Base-by-base conservation (phyloP, 2,329 filamentous ascomycete species). In the Talaromyces sp. region DNA sequence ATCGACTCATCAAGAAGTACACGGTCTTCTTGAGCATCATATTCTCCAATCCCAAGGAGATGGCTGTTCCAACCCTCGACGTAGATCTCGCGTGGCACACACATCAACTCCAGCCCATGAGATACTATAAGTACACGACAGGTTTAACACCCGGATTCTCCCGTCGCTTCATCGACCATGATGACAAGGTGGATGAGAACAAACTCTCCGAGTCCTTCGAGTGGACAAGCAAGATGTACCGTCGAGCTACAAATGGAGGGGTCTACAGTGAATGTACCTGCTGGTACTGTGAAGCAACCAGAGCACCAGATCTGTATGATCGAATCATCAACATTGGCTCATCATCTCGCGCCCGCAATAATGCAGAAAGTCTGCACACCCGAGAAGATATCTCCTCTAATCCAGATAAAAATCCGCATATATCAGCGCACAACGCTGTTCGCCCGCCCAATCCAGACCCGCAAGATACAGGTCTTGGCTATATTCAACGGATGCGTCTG, bases 181-280 rank as follows among this genome's bases (percentile, higher is more conserved):
- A 94, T 69, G 91, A 95, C 76, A 93, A 93, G 72, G 85, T 95
- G 19, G 84, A 86, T 44, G 87, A 91, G 63, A 75, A 75, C 13
- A 80, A 78, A 44, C 80, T 95, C 6, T 82, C 82, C 40, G 75
- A 77, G 1, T 77, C 80, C 4, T 94, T 94, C 64, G 84, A 86
- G 65, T 89, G 84, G 82, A 95, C 90, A 0, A 84, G 81, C 64
- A 86, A 86, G 61, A 74, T 70, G 1, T 95, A 93, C 67, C 83
- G 89, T 61, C 82, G 83, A 24, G 70, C 75, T 13, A 91, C 82
- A 60, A 73, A 76, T 62, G 77, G 78, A 14, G 81, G 86, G 46
- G 81, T 89, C 4, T 95, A 70, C 58, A 67, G 63, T 58, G 68
- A 70, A 53, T 70, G 68, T 42, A 69, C 67, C 16, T 70, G 68